These are phyloP conservation scores for Pseudozyma pruni DNA, from an alignment of 1,284 basidiomycete genomes.

Conservation along the genomic window DNA sequence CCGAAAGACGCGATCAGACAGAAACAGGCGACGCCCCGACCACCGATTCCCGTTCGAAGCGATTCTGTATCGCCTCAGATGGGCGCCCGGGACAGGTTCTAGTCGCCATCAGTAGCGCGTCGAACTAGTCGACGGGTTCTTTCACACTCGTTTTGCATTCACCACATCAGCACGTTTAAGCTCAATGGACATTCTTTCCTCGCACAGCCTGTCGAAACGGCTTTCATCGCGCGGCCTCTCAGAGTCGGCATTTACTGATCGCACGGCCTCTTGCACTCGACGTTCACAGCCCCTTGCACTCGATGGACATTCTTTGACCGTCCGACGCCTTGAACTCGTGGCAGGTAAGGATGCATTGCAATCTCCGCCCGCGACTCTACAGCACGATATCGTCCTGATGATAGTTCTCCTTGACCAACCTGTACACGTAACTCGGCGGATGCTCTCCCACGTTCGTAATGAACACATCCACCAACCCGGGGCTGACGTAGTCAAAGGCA, in stretches of 20 bases:
- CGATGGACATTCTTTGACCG: too few species aligned
- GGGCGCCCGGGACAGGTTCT: constrained; percentile 6
- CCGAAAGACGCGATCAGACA: background rate
- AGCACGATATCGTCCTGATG: constrained; percentile 54
- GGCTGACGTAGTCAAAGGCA: constrained; percentile 92
- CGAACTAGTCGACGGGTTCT: background rate
- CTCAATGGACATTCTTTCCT: constrained; percentile 2
- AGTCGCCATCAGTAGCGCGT: background rate
- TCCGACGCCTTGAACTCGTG: too few species aligned
- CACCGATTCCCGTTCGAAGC: constrained; percentile 22
- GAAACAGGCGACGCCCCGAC: constrained; percentile 10
- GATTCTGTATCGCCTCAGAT: constrained; percentile 21
- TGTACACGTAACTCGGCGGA: constrained; percentile 66
- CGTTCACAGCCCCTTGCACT: too few species aligned
- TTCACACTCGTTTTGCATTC: background rate
- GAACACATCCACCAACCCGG: constrained; percentile 90
- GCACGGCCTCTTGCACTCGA: too few species aligned
- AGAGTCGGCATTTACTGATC: too few species aligned
- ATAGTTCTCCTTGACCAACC: constrained; percentile 67
- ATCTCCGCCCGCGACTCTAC: too few species aligned
- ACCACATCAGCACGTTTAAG: background rate
- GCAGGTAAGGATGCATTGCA: too few species aligned
- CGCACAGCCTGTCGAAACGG: background rate
- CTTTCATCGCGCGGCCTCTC: background rate
- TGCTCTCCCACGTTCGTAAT: constrained; percentile 82